Percentiles rank a stretch among this genome's conserved stretches.
phyloP scores from a whole-genome alignment of 73 alveolate species.

The Paraurostyla sp. region DNA sequence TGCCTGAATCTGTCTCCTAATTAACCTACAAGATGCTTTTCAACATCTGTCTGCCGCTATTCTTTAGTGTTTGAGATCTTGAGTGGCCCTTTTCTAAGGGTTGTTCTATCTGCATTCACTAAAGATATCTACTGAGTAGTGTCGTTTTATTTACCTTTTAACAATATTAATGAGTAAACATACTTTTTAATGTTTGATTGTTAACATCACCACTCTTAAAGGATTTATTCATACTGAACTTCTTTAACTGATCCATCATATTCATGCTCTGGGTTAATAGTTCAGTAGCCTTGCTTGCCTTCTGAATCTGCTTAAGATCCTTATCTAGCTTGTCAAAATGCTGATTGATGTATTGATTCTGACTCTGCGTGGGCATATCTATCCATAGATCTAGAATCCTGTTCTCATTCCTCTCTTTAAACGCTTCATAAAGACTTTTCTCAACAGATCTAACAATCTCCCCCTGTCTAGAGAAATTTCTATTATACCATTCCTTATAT shows the following conservation, averaged over 20 bases:
- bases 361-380: conserved; percentile 60
- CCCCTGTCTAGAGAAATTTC: conserved; percentile 61
- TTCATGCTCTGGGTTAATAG: conserved; percentile 62
- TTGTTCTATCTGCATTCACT: background rate
- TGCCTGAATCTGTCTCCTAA: conserved; percentile 60
- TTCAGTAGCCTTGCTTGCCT: conserved; percentile 57
- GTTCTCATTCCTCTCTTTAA: conserved; percentile 55
- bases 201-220: background rate
- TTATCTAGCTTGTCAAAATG: conserved; percentile 74
- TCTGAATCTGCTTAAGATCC: conserved; percentile 52
- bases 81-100: background rate
- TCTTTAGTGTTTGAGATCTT: conserved; percentile 23
- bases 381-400: conserved; percentile 75
- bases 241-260: conserved; percentile 54
- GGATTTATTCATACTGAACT: background rate
- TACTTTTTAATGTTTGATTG: background rate
- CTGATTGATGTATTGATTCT: conserved; percentile 34
- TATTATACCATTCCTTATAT: conserved; percentile 68
- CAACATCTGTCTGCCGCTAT: conserved; percentile 60
- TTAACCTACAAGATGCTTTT: conserved; percentile 58
- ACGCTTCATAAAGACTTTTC: conserved; percentile 41
- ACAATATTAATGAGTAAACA: background rate
- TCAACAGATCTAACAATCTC: conserved; percentile 65
- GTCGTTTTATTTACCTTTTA: background rate
- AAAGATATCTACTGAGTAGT: background rate